A percentile compares a stretch with the other conserved stretches of the same genome.
Evolutionary conservation across 2,329 filamentous ascomycete genomes (phyloP).

Genomic region (Capronia epimyces): DNA sequence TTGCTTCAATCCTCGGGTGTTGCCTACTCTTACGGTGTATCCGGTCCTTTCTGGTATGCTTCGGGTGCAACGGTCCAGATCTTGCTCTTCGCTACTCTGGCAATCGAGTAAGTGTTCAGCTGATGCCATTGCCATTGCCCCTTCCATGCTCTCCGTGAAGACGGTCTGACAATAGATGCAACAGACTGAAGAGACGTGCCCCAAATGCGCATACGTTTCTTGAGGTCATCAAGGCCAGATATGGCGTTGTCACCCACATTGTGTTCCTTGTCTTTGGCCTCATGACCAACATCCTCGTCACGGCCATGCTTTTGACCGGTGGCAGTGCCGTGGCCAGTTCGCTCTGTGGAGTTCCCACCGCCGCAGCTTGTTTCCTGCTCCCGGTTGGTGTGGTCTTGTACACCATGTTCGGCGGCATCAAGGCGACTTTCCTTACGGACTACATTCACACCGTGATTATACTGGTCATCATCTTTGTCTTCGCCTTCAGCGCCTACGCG

Average conservation of each 20-base stretch:
- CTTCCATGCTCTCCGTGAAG: not conserved
- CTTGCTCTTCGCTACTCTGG: constrained; percentile 80
- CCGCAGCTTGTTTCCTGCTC: constrained; percentile 77
- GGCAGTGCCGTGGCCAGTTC: constrained; percentile 68
- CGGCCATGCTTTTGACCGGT: constrained; percentile 81
- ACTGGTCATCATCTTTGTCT: constrained; percentile 72
- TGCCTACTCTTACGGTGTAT: constrained; percentile 70
- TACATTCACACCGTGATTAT: constrained; percentile 83
- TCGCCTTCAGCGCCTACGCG: constrained; percentile 75
- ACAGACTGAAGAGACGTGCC: constrained; percentile 66
- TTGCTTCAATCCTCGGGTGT: constrained; percentile 68
- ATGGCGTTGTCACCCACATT: constrained; percentile 65
- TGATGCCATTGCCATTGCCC: not conserved
- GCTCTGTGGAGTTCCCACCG: constrained; percentile 68
- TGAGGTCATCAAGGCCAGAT: constrained; percentile 75
- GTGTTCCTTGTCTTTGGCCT: constrained; percentile 79
- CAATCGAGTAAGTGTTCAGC: constrained; percentile 58
- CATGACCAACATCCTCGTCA: constrained; percentile 81
- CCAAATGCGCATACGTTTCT: constrained; percentile 83
- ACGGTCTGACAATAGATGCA: not conserved
- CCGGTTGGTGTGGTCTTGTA: constrained; percentile 77
- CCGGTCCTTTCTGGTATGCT: constrained; percentile 63
- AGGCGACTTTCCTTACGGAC: constrained; percentile 80
- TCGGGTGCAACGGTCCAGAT: constrained; percentile 79
- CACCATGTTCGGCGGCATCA: constrained; percentile 59